Conservation (phyloP, 2,329 filamentous ascomycete genomes). For the Trichoderma pleuroti region DNA sequence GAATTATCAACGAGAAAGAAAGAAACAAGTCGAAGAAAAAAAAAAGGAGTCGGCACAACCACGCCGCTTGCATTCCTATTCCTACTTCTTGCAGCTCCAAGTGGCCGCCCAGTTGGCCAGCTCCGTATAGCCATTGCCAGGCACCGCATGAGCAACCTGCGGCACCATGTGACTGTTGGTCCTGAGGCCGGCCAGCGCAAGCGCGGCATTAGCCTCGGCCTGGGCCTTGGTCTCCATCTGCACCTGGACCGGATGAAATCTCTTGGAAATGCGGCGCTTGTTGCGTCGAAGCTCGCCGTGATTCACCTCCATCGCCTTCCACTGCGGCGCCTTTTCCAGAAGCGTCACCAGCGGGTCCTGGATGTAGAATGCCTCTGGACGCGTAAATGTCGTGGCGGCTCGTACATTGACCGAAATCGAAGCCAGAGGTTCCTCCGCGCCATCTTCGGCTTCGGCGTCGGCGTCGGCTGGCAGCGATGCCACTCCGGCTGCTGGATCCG, state of each 20-base stretch:
- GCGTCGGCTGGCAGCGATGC: slow-evolving; percentile 32
- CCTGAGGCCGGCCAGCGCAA: slow-evolving; percentile 26
- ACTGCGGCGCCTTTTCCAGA: slow-evolving; percentile 22
- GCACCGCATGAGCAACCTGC: slow-evolving; percentile 5
- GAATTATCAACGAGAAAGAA: neutral
- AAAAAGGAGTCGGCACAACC: neutral
- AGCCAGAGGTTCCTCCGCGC: slow-evolving; percentile 28
- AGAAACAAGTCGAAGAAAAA: neutral
- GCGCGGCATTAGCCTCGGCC: slow-evolving; percentile 23
- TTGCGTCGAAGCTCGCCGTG: neutral
- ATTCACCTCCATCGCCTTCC: slow-evolving; percentile 21
- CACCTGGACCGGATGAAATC: neutral
- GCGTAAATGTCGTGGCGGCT: slow-evolving; percentile 21
- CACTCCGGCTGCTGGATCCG: slow-evolving; percentile 18
- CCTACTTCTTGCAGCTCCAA: slow-evolving; percentile 15
- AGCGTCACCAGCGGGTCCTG: slow-evolving; percentile 25
- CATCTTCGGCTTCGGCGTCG: slow-evolving; percentile 27
- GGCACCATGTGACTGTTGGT: slow-evolving; percentile 22
- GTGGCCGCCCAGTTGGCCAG: slow-evolving; percentile 2
- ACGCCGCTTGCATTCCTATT: neutral
- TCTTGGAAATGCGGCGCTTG: slow-evolving; percentile 2
- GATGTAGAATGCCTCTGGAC: slow-evolving; percentile 26
- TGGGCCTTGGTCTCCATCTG: slow-evolving; percentile 21
- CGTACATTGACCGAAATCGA: slow-evolving; percentile 34
- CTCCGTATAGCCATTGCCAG: neutral